A percentile compares a stretch with the other conserved stretches of the same genome.
Evolutionary conservation across 805 yeast species (phyloP).

Genomic region (Metahyphopichia silvanorum): DNA sequence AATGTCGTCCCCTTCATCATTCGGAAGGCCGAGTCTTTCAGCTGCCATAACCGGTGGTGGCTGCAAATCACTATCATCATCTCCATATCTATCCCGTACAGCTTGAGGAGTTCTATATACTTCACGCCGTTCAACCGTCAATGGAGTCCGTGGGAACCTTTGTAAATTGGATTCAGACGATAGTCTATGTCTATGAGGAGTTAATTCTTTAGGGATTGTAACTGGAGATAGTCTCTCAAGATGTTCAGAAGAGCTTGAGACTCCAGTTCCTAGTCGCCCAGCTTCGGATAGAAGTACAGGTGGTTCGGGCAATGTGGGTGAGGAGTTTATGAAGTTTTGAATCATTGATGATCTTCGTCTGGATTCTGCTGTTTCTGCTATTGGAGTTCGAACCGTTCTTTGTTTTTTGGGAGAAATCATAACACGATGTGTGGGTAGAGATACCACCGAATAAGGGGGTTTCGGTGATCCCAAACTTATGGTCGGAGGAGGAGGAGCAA

Average conservation of each 20-base stretch:
- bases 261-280: constrained; percentile 10
- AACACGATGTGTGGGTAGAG: constrained; percentile 26
- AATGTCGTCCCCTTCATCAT: constrained; percentile 12
- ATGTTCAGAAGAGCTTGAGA: no score
- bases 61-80: constrained; percentile 26
- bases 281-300: constrained; percentile 38
- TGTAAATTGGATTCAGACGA: constrained; percentile 18
- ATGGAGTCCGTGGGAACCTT: constrained; percentile 48
- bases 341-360: constrained; percentile 30
- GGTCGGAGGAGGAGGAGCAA: constrained; percentile 18
- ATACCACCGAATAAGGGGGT: background rate
- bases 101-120: constrained; percentile 24
- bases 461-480: constrained; percentile 25
- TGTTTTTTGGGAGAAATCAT: constrained; percentile 30
- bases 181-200: constrained; percentile 11
- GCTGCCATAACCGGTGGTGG: constrained; percentile 16
- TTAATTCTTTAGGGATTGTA: constrained; percentile 11
- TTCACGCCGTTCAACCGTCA: constrained; percentile 12
- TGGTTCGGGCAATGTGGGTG: constrained; percentile 44
- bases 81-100: constrained; percentile 16
- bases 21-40: constrained; percentile 7
- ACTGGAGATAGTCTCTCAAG: constrained; percentile 21
- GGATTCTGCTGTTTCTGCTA: constrained; percentile 5
- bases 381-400: constrained; percentile 17
- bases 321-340: constrained; percentile 33